Conservation (phyloP, 2,329 filamentous ascomycete species). For the Colletotrichum falcatum region DNA sequence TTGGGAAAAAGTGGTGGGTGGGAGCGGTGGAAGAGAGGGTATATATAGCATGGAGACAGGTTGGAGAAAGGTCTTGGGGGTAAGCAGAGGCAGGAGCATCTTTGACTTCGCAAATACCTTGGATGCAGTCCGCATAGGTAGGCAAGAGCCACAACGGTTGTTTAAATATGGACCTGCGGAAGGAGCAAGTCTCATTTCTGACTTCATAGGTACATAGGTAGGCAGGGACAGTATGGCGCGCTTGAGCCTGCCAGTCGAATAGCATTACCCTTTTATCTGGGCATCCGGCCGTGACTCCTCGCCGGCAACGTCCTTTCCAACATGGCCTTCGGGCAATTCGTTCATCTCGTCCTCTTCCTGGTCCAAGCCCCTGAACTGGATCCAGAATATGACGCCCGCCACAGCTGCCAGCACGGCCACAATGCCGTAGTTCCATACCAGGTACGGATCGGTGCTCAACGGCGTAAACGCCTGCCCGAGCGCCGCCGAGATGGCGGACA, state of each 20-base stretch:
- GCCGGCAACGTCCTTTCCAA: background rate
- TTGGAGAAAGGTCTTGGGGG: too few species aligned
- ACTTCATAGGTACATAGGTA: too few species aligned
- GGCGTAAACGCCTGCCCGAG: conserved; percentile 69
- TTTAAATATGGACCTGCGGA: too few species aligned
- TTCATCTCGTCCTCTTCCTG: conserved; percentile 76
- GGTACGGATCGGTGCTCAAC: conserved; percentile 68
- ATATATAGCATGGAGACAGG: too few species aligned
- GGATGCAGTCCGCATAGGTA: too few species aligned
- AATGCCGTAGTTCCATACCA: conserved; percentile 79
- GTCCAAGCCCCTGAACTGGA: conserved; percentile 72
- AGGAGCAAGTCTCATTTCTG: too few species aligned
- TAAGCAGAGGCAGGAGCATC: too few species aligned
- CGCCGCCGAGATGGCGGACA: conserved; percentile 75
- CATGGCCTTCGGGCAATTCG: conserved; percentile 57
- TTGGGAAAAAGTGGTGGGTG: too few species aligned
- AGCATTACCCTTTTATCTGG: background rate
- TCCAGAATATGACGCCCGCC: conserved; percentile 76
- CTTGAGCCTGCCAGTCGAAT: background rate
- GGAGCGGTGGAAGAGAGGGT: too few species aligned
- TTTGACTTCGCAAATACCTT: too few species aligned
- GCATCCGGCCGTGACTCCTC: background rate
- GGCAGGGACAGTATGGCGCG: too few species aligned
- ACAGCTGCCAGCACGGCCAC: conserved; percentile 74
- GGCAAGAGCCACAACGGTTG: too few species aligned